These are phyloP conservation scores for Paraglomus occultum DNA, from an alignment of 192 early-diverging fungal species.

Conservation along the genomic window DNA sequence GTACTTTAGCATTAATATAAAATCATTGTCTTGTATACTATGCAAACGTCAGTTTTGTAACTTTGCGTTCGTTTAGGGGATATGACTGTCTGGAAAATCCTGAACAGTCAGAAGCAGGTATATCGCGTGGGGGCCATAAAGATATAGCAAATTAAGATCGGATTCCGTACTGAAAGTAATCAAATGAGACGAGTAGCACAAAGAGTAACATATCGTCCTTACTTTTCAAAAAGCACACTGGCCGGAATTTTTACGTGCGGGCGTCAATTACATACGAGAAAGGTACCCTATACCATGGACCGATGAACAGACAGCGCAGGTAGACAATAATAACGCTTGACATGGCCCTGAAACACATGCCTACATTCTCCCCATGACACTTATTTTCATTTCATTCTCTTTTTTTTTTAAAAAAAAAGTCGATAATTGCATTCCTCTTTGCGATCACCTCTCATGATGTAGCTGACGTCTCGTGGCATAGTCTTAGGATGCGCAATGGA, in stretches of 20 bases:
- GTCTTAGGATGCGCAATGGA: constrained; percentile 52
- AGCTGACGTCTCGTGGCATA: constrained; percentile 71
- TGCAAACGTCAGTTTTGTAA: background rate
- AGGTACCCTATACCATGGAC: constrained; percentile 55
- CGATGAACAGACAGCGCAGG: constrained; percentile 39
- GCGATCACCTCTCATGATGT: constrained; percentile 66
- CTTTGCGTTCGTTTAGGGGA: constrained; percentile 42
- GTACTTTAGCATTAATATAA: constrained; percentile 30
- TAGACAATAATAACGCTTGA: background rate
- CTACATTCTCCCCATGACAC: background rate
- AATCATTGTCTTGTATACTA: too few species aligned
- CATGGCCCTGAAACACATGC: background rate
- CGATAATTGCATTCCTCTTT: constrained; percentile 62
- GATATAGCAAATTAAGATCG: too few species aligned
- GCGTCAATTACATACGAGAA: constrained; percentile 54
- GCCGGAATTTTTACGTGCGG: constrained; percentile 61
- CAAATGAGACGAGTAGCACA: too few species aligned
- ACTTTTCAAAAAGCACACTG: constrained; percentile 58
- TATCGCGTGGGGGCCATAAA: background rate
- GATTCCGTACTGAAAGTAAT: too few species aligned
- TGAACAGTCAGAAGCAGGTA: constrained; percentile 48
- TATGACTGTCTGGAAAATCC: constrained; percentile 48
- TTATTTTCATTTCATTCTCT: constrained; percentile 1
- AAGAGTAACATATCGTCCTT: background rate
- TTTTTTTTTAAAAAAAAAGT: constrained; percentile 29